Evolutionary conservation across 2,329 filamentous ascomycete species (phyloP), one percentile per base, ranked within the genome.

Genomic region (Stemphylium lycopersici): DNA sequence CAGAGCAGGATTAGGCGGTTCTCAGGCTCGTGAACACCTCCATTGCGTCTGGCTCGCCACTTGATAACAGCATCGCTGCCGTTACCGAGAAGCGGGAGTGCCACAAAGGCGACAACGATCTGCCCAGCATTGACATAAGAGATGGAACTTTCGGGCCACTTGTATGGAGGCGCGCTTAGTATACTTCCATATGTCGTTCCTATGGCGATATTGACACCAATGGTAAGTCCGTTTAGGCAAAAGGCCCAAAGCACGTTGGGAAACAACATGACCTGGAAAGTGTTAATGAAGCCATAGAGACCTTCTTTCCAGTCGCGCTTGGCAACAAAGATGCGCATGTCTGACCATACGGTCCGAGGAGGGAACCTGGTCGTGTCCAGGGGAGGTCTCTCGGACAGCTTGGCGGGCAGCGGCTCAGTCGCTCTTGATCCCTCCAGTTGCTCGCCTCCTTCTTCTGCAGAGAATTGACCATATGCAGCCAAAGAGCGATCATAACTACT

Each of bases 321-420:
- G 15, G 73, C 75, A 33, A 76, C 61, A 58, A 78, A 78, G 0
- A 80, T 51, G 0, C 77, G 72, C 62, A 81, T 66, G 55, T 80
- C 71, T 10, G 69, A 70, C 42, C 59, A 54, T 3, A 70, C 62
- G 0, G 77, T 80, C 1, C 79, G 74, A 1, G 76, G 66, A 16
- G 61, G 45, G 51, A 70, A 79, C 24, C 66, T 74, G 5, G 65
- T 65, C 24, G 66, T 71, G 62, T 80, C 78, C 1, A 81, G 61
- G 16, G 32, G 52, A 26, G 46, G 64, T 31, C 49, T 63, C 56
- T 48, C 47, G 22, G 47, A 49, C 11, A 49, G 38, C 31, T 18
- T 36, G 20, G 34, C 31, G n/a, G 47, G 47, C 42, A 6, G 22
- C 6, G 22, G 22, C 6, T 6, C 22, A 24, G 22, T 33, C 42